Base-by-base conservation (phyloP, 2,329 filamentous ascomycete genomes). In the Ampelomyces quisqualis region DNA sequence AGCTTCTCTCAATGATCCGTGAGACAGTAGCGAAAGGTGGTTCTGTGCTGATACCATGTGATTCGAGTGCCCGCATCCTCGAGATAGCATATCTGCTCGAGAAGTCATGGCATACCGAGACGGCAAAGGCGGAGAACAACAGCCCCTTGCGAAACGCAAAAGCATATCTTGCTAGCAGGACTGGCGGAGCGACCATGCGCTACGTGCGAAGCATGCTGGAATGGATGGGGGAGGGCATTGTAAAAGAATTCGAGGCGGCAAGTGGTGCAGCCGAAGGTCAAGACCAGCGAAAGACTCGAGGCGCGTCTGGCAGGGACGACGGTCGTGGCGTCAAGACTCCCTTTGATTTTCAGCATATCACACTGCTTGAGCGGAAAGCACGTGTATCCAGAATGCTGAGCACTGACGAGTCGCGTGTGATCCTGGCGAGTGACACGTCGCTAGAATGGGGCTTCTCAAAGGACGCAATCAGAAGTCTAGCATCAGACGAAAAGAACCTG, bases 151-250 rank as follows among this genome's bases (percentile, higher is more conserved):
- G 73, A 49, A 70, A 70, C 20, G 72, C 77, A 7, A 75, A 73
- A 34, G 74, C 96, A 1, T 96, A 90, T 62, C 75, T 98, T 29
- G 91, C 90, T 1, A 90, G 90, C 26, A 85, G 84, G 44, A 95
- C 89, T 47, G 86, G 88, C 50, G 85, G 88, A 43, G 90, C 89
- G 48, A 95, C 90, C 0, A 87, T 97, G 77, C 80, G 89, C 37
- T 88, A 96, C 53, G 88, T 91, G 18, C 80, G 90, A 53, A 96
- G 91, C 66, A 95, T 98, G 88, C 75, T 98, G 21, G 93, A 98
- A 64, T 98, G 93, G 93, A 97, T 98, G 90, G 90, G 97, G 62
- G 90, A 96, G 60, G 85, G 84, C 43, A 94, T 98, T 44, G 86
- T 95, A 28, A 84, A 90, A 39, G 91, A 97, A 58, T 94, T 95